phyloP scores from a whole-genome alignment of 2,329 filamentous ascomycete species.

The Paracamarosporium sp. region DNA sequence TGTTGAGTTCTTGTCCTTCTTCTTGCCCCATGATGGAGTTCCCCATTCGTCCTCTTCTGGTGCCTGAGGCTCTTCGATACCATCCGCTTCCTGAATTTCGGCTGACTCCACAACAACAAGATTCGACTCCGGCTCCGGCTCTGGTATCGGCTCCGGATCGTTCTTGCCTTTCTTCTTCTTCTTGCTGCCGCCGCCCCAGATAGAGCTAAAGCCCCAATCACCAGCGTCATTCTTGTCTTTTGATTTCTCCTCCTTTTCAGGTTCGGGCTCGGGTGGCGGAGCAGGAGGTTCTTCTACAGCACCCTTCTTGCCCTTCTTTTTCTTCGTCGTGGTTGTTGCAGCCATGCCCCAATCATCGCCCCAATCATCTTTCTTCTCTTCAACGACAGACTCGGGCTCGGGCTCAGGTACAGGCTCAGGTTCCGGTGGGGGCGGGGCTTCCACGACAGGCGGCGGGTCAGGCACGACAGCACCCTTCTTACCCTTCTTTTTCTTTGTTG shows the following conservation, averaged over 20 bases:
- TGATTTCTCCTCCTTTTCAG: conserved; percentile 31
- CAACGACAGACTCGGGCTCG: conserved; percentile 26
- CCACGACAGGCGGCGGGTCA: conserved; percentile 15
- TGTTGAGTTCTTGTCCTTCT: conserved; percentile 38
- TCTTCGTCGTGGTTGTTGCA: conserved; percentile 29
- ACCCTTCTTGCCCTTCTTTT: conserved; percentile 57
- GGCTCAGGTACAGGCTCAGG: conserved; percentile 32
- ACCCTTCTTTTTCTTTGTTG: conserved; percentile 60
- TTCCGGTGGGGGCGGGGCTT: conserved; percentile 16
- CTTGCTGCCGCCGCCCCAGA: conserved; percentile 51
- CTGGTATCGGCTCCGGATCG: conserved; percentile 26
- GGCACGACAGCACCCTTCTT: conserved; percentile 57
- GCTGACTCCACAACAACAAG: conserved; percentile 34
- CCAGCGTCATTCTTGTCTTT: conserved; percentile 39
- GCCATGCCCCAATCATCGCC: conserved; percentile 27
- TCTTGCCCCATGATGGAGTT: conserved; percentile 64
- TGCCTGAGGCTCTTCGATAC: conserved; percentile 57
- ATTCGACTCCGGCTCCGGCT: conserved; percentile 29
- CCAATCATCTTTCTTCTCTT: conserved; percentile 41
- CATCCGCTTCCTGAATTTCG: conserved; percentile 52
- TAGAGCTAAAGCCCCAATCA: conserved; percentile 44
- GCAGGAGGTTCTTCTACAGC: conserved; percentile 31
- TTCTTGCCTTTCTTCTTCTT: conserved; percentile 56
- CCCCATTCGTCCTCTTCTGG: conserved; percentile 63
- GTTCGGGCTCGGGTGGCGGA: conserved; percentile 34